Base-by-base conservation (phyloP, 768 basidiomycete genomes). In the Boletus rufocinnamomeus region DNA sequence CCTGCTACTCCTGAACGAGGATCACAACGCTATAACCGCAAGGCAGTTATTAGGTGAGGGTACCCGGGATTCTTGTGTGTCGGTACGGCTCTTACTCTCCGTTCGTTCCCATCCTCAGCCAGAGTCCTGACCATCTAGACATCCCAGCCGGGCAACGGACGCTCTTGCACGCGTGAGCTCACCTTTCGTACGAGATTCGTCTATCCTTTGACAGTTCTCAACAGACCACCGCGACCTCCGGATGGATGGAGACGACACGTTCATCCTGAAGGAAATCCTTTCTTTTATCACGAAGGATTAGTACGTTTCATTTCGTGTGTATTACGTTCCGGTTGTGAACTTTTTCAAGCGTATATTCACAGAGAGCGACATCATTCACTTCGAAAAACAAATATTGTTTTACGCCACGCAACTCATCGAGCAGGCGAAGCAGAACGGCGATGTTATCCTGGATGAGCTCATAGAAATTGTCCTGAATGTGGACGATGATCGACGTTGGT, bases 331-430 rank as follows among this genome's bases (percentile, higher is more conserved):
- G 2, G 14, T 28, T 14, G 4, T 44, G 9, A 2, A 64, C 49
- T 1, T 50, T 45, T 61, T n/a, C 38, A 34, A 66, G 64, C 60
- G 59, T 35, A 34, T 65, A 46, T 62, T 62, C 25, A 64, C 63
- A 35, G 63, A 64, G 38, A 54, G 35, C 27, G 47, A 64, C 10
- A 50, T 64, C 28, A 37, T 6, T 23, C 17, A 46, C 17, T 2
- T 0, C 16, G 46, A 30, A 54, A 14, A 23, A 2, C 23, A 57
- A 4, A n/a, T 65, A 10, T 0, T 66, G 0, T 49, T 17, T 35
- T 55, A 38, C 21, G 63, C 50, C 4, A n/a, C 30, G 23, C 43
- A 21, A 25, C 63, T 62, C 23, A 25, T 66, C 16, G 46, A 58
- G 19, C 17, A 27, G 38, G 64, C 60, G 3, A 35, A 52, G 6